A percentile compares a stretch with the other conserved stretches of the same genome.
These are phyloP conservation scores for Fraxinus greggii DNA, from an alignment of 305 asterid genomes.

Conservation along the genomic window DNA sequence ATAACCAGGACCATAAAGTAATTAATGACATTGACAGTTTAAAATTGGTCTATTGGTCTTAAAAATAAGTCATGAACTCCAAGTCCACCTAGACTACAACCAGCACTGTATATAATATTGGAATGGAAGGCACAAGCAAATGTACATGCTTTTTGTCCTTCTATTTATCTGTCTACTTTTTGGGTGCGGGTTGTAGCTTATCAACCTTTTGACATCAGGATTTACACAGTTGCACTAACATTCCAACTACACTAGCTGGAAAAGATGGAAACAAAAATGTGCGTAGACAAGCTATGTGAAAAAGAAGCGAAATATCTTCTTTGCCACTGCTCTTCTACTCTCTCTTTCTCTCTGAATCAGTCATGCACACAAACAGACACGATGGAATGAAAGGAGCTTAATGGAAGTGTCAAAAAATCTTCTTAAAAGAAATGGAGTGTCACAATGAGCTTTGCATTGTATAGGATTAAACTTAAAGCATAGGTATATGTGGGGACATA, in stretches of 20 bases:
- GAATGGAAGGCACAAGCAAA: neutral
- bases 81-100: neutral
- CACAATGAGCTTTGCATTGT: neutral
- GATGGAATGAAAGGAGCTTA: neutral
- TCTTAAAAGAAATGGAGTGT: neutral
- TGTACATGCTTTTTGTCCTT: neutral
- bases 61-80: neutral
- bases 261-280: neutral
- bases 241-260: neutral
- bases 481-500: constrained; percentile 10
- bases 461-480: neutral
- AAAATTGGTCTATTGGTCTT: neutral
- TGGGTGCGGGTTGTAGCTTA: neutral
- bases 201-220: neutral
- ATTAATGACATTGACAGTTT: neutral
- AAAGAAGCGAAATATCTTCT: neutral
- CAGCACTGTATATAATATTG: neutral
- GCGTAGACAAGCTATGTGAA: neutral
- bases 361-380: neutral
- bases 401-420: neutral
- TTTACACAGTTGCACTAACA: neutral
- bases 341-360: neutral
- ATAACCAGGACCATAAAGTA: neutral
- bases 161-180: neutral
- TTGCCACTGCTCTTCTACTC: neutral